Base-by-base conservation (phyloP, 2,329 filamentous ascomycete genomes). In the Aureobasidium pullulans region DNA sequence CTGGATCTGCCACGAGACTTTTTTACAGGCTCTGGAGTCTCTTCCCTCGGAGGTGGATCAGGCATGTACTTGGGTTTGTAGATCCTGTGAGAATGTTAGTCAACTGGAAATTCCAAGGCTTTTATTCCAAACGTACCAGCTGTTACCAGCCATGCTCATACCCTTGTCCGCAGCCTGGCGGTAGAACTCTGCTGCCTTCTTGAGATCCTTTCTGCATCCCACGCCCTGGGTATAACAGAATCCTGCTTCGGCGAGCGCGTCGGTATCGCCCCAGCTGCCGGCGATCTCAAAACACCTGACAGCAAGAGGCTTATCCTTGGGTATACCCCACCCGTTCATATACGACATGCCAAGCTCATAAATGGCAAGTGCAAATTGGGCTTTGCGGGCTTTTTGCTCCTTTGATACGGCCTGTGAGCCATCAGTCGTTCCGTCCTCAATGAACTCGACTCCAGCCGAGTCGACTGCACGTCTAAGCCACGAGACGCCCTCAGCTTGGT, bases 91-190 rank as follows among this genome's bases (percentile, higher is more conserved):
- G 15, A 40, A 53, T 13, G 59, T 61, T 23, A 64, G 61, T 47
- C 62, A 39, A 62, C 63, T 59, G 39, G 63, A 63, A 46, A 23
- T 61, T 60, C 36, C 40, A 43, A 42, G 31, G 49, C 39, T 11
- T 10, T 29, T 5, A 36, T 29, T 43, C 10, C 43, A 62, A 60
- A 82, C 89, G 71, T 80, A 96, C 93, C 94, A 99, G 79, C 91
- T 96, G 72, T 97, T 97, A 59, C 94, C 94, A 60, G 96, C 88
- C 91, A 97, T 97, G 73, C 85, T 96, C 80, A 96, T 92, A 6
- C 94, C 94, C 75, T 94, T 94, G 28, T 87, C 85, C 72, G 96
- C 94, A 6, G 94, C 94, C 77, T 87, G 81, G 23, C 94, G 86
- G 72, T 97, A 97, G 68, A 94, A 90, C 62, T 84, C 88, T 61